These are phyloP conservation scores for Hypoxylon lenormandii DNA, from an alignment of 495 filamentous ascomycete genomes.

Conservation along the genomic window DNA sequence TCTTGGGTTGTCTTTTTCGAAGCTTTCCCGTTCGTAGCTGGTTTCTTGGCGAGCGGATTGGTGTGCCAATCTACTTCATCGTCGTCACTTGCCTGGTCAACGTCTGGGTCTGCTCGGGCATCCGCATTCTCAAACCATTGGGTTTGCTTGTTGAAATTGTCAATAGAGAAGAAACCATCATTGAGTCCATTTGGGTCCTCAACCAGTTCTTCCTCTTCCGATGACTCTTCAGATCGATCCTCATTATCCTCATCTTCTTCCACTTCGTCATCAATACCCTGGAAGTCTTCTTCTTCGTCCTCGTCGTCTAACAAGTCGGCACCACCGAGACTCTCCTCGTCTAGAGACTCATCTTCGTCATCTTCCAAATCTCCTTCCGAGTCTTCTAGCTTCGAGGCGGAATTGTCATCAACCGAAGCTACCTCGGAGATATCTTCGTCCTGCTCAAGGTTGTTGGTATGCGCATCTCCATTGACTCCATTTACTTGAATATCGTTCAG, in stretches of 20 bases:
- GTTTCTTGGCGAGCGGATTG: slow-evolving; percentile 67
- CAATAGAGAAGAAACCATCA: slow-evolving; percentile 97
- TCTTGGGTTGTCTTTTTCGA: slow-evolving; percentile 37
- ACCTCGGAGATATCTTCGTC: slow-evolving; percentile 64
- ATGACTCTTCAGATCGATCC: slow-evolving; percentile 51
- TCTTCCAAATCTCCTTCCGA: slow-evolving; percentile 56
- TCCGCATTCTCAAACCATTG: slow-evolving; percentile 88
- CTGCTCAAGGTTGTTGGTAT: slow-evolving; percentile 52
- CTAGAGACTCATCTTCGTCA: slow-evolving; percentile 56
- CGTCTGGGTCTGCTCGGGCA: slow-evolving; percentile 70
- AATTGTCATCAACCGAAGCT: slow-evolving; percentile 51
- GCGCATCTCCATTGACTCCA: slow-evolving; percentile 29
- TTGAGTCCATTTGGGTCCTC: slow-evolving; percentile 74
- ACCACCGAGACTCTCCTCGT: slow-evolving; percentile 58
- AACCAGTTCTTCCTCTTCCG: slow-evolving; percentile 55
- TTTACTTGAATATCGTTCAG: slow-evolving; percentile 49
- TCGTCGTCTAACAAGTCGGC: slow-evolving; percentile 50
- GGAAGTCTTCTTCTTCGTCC: slow-evolving; percentile 53
- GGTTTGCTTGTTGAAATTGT: slow-evolving; percentile 94
- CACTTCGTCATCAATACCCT: slow-evolving; percentile 53
- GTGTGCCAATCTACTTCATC: slow-evolving; percentile 87
- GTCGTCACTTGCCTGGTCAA: slow-evolving; percentile 74
- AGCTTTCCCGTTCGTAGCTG: slow-evolving; percentile 18
- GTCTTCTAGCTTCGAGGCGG: slow-evolving; percentile 50
- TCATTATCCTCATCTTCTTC: slow-evolving; percentile 52